phyloP scores from a whole-genome alignment of 495 filamentous ascomycete genomes.

The Talaromyces proteolyticus region DNA sequence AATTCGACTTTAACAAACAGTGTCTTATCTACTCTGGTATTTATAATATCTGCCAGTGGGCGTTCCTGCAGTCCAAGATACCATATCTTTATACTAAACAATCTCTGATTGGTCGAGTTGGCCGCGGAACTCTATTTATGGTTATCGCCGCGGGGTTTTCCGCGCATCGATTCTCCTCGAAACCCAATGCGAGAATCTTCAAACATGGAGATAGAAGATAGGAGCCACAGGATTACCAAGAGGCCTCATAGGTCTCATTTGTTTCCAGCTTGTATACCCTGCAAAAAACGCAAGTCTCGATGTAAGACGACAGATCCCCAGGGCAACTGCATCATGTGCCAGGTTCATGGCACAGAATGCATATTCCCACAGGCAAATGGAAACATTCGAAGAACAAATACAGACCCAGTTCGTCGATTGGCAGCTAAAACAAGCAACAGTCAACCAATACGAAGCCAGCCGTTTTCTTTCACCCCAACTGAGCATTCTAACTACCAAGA shows the following conservation, averaged over 20 bases:
- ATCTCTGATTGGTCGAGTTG: slow-evolving; percentile 5
- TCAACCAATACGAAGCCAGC: not conserved
- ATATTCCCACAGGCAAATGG: slow-evolving; percentile 13
- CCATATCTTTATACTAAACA: not conserved
- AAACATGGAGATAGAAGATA: slow-evolving; percentile 3
- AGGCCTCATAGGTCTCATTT: slow-evolving; percentile 20
- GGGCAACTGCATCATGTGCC: slow-evolving; percentile 16
- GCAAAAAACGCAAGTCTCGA: slow-evolving; percentile 21
- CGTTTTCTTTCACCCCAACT: not conserved
- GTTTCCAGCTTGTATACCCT: slow-evolving; percentile 17
- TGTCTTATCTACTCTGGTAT: too few species aligned
- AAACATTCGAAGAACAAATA: not conserved
- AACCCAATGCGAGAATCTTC: not conserved
- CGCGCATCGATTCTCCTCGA: not conserved
- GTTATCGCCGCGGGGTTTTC: slow-evolving; percentile 1
- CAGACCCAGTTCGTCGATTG: slow-evolving; percentile 8
- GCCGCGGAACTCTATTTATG: slow-evolving; percentile 12
- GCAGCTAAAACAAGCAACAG: not conserved
- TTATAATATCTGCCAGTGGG: too few species aligned
- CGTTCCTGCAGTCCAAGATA: too few species aligned
- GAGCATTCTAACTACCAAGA: not conserved
- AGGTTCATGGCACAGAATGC: slow-evolving; percentile 20
- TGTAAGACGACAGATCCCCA: slow-evolving; percentile 12
- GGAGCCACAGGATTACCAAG: not conserved
- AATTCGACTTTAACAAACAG: too few species aligned